These are phyloP conservation scores for Salvia hispanica DNA, from an alignment of 257 asterid genomes.

Conservation along the genomic window DNA sequence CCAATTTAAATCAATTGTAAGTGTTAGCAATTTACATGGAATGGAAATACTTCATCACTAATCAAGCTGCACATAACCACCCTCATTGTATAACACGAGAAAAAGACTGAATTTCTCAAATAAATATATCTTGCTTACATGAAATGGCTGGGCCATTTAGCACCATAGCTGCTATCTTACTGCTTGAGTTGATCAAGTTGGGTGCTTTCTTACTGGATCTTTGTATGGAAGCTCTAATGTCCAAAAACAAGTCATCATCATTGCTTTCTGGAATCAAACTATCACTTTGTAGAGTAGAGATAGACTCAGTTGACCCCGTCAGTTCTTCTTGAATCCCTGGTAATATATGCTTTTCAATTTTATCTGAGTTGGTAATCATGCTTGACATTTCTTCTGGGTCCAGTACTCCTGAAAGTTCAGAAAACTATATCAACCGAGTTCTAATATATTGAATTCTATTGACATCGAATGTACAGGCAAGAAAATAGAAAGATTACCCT, in stretches of 20 bases:
- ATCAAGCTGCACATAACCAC: conserved; percentile 10
- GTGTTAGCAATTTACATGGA: too few relatives aligned
- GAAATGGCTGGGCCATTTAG: conserved; percentile 44
- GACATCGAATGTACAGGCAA: neutral
- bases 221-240: conserved; percentile 98
- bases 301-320: conserved; percentile 68
- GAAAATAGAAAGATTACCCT: conserved; percentile 52
- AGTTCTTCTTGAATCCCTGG: conserved; percentile 84
- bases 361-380: conserved; percentile 66
- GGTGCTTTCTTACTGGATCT: conserved; percentile 63
- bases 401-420: conserved; percentile 62
- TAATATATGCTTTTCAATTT: conserved; percentile 44
- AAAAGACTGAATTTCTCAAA: neutral
- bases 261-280: conserved; percentile 61
- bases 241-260: conserved; percentile 83
- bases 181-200: conserved; percentile 35
- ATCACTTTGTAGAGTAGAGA: conserved; percentile 76
- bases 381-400: conserved; percentile 79
- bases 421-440: neutral
- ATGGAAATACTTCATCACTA: neutral
- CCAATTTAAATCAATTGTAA: neutral
- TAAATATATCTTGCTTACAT: conserved; percentile 51
- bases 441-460: neutral
- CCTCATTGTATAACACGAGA: conserved; percentile 9
- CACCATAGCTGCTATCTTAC: conserved; percentile 37